Evolutionary conservation across 1,284 basidiomycete genomes (phyloP), one percentile per base, ranked within the genome.

Genomic region (Ustilago tritici): DNA sequence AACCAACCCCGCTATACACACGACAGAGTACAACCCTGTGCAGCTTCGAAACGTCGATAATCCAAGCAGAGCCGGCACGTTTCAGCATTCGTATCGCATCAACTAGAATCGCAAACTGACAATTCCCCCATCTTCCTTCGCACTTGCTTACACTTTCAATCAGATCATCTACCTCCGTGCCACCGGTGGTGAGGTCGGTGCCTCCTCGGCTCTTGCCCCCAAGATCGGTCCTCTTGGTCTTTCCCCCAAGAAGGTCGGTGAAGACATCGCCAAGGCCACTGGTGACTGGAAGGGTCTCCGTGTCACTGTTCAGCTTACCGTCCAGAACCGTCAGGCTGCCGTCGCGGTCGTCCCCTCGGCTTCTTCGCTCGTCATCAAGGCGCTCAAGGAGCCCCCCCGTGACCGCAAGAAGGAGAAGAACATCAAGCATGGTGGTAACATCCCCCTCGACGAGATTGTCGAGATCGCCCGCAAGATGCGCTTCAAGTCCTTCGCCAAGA

Each of bases 371-470:
- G 95, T 99, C 88, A 98, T 99, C 90, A 92, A 92, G 87, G 96
- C 97, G 78, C 92, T 99, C 87, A 99, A 99, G 84, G 95, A 99
- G 90, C 96, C 96, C 81, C 95, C 95, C 85, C 95, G 96, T 87
- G 96, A 99, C 90, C 92, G 97, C 85, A 99, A 99, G 90, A 99
- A 99, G 92, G 95, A 98, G 91, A 99, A 99, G 91, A 99, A 99
- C 91, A 96, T 98, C 89, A 95, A 95, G 88, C 97, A 99, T 91
- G 89, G 89, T 74, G 97, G 97, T 78, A 99, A 98, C 90, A 91
- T 99, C 82, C 87, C 95, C 69, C 90, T 99, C 70, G 96, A 98
- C 87, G 93, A 97, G 89, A 95, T 99, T 86, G 89, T 95, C 87
- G 93, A 96, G 75, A 95, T 96, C 88, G 95, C 95, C 84, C 93